Evolutionary conservation across 768 basidiomycete species (phyloP), one percentile per base, ranked within the genome.

Genomic region (Tylopilus cervinicoccineus): DNA sequence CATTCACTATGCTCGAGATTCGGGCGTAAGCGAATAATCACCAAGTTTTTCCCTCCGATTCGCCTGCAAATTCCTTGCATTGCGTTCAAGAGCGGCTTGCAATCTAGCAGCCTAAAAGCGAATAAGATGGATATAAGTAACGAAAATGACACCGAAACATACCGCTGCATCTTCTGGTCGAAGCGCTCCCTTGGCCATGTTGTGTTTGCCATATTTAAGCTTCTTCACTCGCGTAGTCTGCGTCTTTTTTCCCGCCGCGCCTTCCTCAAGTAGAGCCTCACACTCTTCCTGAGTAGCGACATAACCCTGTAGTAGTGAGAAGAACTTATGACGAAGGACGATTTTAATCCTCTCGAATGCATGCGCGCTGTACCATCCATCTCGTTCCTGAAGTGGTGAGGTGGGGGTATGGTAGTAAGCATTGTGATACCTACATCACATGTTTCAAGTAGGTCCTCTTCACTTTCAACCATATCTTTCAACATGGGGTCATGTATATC

Each of bases 401-500:
- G 39, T 45, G 17, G 42, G 28, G 33, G 9, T 20, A n/a, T 20
- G 33, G 16, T 10, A n/a, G 29, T 9, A 22, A n/a, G n/a, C 12
- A 27, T 31, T 1, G 22, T 16, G 26, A 8, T 6, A 72, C 87
- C 58, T 51, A 94, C 93, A 60, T 91, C 75, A 63, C 89, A 92
- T 12, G 66, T 72, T 51, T 88, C 84, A 28, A 83, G 79, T 16
- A 88, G 69, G 38, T 81, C 84, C 14, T 80, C 76, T 5, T 80
- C 74, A 49, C 86, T 81, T 51, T 86, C 77, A 43, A 98, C 89
- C 79, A 94, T 85, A 31, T 75, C 74, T 55, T 80, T 80, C 40
- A 96, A 68, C 78, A 93, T 85, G 6, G 84, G 82, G 63, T 99
- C 96, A 7, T 75, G 69, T 54, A 99, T 88, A 64, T 99, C 96